phyloP scores from a whole-genome alignment of 2,329 filamentous ascomycete genomes.

The Trichoderma lentiforme region DNA sequence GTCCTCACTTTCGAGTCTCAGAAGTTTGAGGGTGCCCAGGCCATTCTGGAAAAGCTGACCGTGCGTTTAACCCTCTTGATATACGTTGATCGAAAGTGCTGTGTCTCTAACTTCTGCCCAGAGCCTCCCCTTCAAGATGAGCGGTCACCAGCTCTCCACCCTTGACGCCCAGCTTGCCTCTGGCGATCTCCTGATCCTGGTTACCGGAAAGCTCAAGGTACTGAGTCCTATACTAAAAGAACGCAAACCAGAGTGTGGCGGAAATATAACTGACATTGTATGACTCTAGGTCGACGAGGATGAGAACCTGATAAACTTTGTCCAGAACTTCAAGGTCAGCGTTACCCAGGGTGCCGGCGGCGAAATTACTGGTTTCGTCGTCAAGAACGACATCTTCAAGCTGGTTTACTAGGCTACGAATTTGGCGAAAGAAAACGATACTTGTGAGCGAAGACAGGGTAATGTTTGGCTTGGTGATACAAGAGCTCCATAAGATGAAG shows the following conservation, averaged over 20 bases:
- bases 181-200: slow-evolving; percentile 77
- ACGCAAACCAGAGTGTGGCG: neutral
- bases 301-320: slow-evolving; percentile 19
- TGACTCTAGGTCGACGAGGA: slow-evolving; percentile 13
- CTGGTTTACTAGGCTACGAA: slow-evolving; percentile 61
- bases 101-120: slow-evolving; percentile 35
- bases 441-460: neutral
- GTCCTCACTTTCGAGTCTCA: slow-evolving; percentile 90
- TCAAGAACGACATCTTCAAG: slow-evolving; percentile 95
- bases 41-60: slow-evolving; percentile 76
- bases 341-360: slow-evolving; percentile 14
- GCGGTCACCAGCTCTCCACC: slow-evolving; percentile 73
- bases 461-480: slow-evolving; percentile 12
- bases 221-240: neutral
- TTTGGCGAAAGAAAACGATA: neutral
- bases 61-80: slow-evolving; percentile 48
- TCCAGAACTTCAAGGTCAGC: slow-evolving; percentile 19
- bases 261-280: neutral
- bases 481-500: neutral
- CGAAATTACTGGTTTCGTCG: slow-evolving; percentile 56
- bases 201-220: slow-evolving; percentile 84
- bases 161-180: slow-evolving; percentile 78
- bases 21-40: slow-evolving; percentile 58
- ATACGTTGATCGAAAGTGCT: neutral
- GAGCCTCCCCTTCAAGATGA: slow-evolving; percentile 76